Percentiles rank a stretch among this genome's conserved stretches.
These are phyloP conservation scores for Phytopythium helicoides DNA, from an alignment of 352 stramenopile species.

Conservation along the genomic window DNA sequence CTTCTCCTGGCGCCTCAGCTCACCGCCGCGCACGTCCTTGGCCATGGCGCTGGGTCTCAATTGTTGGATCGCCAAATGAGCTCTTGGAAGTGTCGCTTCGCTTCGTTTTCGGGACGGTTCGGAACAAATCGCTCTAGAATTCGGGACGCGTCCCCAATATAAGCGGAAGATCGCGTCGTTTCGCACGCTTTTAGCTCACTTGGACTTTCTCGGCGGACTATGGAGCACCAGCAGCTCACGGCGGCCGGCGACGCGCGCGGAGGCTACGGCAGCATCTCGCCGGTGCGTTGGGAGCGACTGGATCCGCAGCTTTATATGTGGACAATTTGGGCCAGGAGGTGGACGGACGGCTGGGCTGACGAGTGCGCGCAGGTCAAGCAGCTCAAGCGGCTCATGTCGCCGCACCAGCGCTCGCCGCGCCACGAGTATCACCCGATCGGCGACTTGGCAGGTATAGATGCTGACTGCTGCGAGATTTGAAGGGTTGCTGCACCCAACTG, in stretches of 20 bases:
- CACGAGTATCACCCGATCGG: slow-evolving; percentile 5
- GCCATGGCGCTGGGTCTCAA: slow-evolving; percentile 16
- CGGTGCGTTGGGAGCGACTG: slow-evolving; percentile 22
- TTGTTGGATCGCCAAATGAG: neutral
- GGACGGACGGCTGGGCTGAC: too few species aligned
- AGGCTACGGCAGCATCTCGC: slow-evolving; percentile 38
- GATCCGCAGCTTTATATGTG: too few species aligned
- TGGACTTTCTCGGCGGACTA: too few species aligned
- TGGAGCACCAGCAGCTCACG: slow-evolving; percentile 15
- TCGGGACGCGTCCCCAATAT: too few species aligned
- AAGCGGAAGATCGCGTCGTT: too few species aligned
- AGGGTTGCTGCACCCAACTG: too few species aligned
- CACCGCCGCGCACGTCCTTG: slow-evolving; percentile 46
- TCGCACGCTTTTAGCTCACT: too few species aligned
- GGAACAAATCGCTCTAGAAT: too few species aligned
- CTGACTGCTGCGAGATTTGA: neutral
- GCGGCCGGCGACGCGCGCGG: neutral
- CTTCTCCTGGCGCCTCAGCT: slow-evolving; percentile 31
- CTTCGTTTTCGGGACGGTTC: slow-evolving; percentile 13
- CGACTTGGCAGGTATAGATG: neutral
- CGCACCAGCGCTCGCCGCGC: slow-evolving; percentile 1
- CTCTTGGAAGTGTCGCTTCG: neutral
- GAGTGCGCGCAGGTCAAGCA: slow-evolving; percentile 10
- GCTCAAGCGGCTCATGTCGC: slow-evolving; percentile 17
- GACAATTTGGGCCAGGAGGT: too few species aligned